phyloP scores from a whole-genome alignment of 1,284 basidiomycete species.

The Moesziomyces sp. region DNA sequence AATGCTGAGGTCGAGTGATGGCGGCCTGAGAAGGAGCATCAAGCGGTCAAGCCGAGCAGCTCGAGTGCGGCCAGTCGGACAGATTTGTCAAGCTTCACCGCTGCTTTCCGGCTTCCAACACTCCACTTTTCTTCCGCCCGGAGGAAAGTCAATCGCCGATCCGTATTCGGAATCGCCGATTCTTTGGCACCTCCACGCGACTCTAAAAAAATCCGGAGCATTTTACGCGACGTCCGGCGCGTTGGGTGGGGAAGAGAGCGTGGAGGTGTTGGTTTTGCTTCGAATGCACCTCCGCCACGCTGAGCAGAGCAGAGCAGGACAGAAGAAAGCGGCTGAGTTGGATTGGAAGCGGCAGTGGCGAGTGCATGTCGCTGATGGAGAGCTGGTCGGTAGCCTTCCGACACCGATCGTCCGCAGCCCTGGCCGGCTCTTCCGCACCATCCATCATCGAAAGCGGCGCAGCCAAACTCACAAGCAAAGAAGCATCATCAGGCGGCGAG shows the following conservation, averaged over 20 bases:
- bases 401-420: slow-evolving; percentile 1
- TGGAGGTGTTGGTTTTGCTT: slow-evolving; percentile 40
- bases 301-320: not conserved
- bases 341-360: not conserved
- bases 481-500: no score
- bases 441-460: not conserved
- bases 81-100: slow-evolving; percentile 1
- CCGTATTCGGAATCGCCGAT: slow-evolving; percentile 7
- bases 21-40: no score
- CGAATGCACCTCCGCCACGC: not conserved
- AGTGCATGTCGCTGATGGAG: not conserved
- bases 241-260: slow-evolving; percentile 7
- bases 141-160: slow-evolving; percentile 18
- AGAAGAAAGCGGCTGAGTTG: not conserved
- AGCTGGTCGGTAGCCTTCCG: not conserved
- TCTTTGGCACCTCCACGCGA: not conserved
- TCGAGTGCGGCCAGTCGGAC: no score
- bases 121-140: slow-evolving; percentile 21
- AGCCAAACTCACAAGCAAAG: not conserved
- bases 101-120: slow-evolving; percentile 3
- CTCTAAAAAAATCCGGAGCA: slow-evolving; percentile 1
- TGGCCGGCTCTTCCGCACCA: not conserved
- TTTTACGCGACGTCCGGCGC: slow-evolving; percentile 37
- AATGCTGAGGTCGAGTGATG: no score
- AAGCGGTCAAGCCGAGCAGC: not conserved